phyloP scores from a whole-genome alignment of 139 green algal species.

The Bryopsis sp. region DNA sequence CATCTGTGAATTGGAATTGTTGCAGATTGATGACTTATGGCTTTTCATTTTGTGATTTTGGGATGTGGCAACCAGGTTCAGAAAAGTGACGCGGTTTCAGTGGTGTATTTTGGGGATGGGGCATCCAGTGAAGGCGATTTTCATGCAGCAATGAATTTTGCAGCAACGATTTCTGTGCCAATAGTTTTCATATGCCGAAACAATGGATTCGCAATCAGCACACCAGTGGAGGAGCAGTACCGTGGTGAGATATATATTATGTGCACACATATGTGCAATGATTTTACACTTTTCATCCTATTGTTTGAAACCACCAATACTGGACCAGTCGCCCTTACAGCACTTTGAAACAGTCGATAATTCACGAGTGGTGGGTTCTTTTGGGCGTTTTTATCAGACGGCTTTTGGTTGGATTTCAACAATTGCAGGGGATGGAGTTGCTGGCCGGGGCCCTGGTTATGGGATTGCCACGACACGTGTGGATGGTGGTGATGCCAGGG shows the following conservation, averaged over 20 bases:
- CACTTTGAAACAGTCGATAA: no score
- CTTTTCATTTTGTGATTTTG: no score
- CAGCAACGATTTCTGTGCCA: constrained; percentile 64
- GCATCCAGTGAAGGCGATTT: constrained; percentile 85
- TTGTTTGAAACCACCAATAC: no score
- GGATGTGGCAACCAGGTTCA: no score
- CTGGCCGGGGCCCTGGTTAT: constrained; percentile 56
- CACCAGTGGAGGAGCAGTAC: constrained; percentile 82
- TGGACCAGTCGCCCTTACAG: no score
- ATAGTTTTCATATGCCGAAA: constrained; percentile 93
- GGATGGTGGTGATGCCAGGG: constrained; percentile 80
- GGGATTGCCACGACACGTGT: constrained; percentile 72
- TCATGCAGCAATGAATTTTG: constrained; percentile 90
- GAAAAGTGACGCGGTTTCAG: constrained; percentile 28
- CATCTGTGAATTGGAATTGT: no score
- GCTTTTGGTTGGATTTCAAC: not conserved
- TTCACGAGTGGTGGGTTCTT: no score
- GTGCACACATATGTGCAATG: no score
- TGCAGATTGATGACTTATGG: no score
- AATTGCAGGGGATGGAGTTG: constrained; percentile 76
- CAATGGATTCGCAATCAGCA: constrained; percentile 93
- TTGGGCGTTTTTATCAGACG: no score
- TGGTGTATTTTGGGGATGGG: constrained; percentile 78
- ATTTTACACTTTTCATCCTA: no score
- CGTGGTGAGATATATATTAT: constrained; percentile 41